These are phyloP conservation scores for Lyophyllum decastes DNA, from an alignment of 768 basidiomycete genomes.

Conservation along the genomic window DNA sequence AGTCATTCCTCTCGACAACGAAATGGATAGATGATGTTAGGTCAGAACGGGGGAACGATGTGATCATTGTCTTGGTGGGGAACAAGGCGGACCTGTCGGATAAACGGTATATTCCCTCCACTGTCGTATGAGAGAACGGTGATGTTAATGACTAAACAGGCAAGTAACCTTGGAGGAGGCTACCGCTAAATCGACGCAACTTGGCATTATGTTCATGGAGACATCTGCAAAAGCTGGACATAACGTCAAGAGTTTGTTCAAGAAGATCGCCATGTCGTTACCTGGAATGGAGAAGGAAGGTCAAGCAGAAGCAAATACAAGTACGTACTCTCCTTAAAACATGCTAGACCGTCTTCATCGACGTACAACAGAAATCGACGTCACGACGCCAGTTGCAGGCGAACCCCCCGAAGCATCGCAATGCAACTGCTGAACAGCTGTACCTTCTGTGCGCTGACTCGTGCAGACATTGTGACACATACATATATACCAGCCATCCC, in stretches of 20 bases:
- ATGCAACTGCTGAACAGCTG: slow-evolving; percentile 68
- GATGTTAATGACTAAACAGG: slow-evolving; percentile 41
- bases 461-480: slow-evolving; percentile 16
- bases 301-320: slow-evolving; percentile 58
- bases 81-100: slow-evolving; percentile 99
- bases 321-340: slow-evolving; percentile 28
- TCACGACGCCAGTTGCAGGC: slow-evolving; percentile 66
- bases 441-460: slow-evolving; percentile 11
- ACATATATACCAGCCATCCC: slow-evolving; percentile 20
- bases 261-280: slow-evolving; percentile 98
- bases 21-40: slow-evolving; percentile 99
- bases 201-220: slow-evolving; percentile 98
- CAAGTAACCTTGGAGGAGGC: slow-evolving; percentile 99
- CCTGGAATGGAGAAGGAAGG: slow-evolving; percentile 92
- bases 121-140: slow-evolving; percentile 4
- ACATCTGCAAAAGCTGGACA: slow-evolving; percentile 99
- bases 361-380: slow-evolving; percentile 78
- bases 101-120: slow-evolving; percentile 71
- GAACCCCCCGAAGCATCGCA: slow-evolving; percentile 86
- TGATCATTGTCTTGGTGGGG: slow-evolving; percentile 97
- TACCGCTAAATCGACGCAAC: slow-evolving; percentile 84
- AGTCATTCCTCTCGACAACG: slow-evolving; percentile 96
- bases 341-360: slow-evolving; percentile 2
- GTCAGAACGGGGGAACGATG: slow-evolving; percentile 95
- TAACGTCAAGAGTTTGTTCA: slow-evolving; percentile 98